A percentile compares a stretch with the other conserved stretches of the same genome.
These are phyloP conservation scores for Calonectria pauciramosa DNA, from an alignment of 2,329 filamentous ascomycete species.

Conservation along the genomic window DNA sequence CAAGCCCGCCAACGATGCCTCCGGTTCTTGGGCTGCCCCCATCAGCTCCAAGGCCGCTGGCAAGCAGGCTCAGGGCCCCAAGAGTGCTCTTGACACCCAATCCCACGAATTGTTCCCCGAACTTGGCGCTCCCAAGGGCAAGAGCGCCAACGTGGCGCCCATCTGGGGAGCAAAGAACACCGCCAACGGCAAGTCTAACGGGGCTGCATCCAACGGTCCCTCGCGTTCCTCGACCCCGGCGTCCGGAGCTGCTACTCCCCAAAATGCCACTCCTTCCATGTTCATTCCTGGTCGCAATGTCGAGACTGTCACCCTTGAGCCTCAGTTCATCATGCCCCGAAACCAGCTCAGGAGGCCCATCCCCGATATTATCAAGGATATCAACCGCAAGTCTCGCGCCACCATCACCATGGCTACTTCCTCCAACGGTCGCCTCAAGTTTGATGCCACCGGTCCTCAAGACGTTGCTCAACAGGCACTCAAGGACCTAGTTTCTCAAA, in stretches of 20 bases:
- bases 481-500: constrained; percentile 88
- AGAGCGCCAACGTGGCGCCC: constrained; percentile 75
- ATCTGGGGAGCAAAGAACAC: constrained; percentile 84
- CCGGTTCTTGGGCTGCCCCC: constrained; percentile 62
- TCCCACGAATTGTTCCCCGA: constrained; percentile 96
- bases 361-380: constrained; percentile 87
- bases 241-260: constrained; percentile 66
- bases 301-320: constrained; percentile 81
- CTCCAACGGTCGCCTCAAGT: constrained; percentile 80
- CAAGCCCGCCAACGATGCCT: constrained; percentile 62
- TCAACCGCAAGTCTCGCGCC: constrained; percentile 92
- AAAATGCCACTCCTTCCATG: constrained; percentile 64
- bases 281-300: constrained; percentile 86
- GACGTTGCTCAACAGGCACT: constrained; percentile 89
- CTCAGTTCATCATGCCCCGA: constrained; percentile 82
- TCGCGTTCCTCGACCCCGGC: constrained; percentile 75
- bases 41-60: constrained; percentile 75
- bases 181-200: constrained; percentile 66
- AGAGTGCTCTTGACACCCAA: constrained; percentile 78
- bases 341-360: constrained; percentile 87
- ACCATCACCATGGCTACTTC: constrained; percentile 83
- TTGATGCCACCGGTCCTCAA: constrained; percentile 87
- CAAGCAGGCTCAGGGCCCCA: constrained; percentile 74
- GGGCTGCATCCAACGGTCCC: constrained; percentile 66
- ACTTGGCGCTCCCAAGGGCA: constrained; percentile 78